phyloP scores from a whole-genome alignment of 768 basidiomycete genomes.

The Polyporus arcularius region DNA sequence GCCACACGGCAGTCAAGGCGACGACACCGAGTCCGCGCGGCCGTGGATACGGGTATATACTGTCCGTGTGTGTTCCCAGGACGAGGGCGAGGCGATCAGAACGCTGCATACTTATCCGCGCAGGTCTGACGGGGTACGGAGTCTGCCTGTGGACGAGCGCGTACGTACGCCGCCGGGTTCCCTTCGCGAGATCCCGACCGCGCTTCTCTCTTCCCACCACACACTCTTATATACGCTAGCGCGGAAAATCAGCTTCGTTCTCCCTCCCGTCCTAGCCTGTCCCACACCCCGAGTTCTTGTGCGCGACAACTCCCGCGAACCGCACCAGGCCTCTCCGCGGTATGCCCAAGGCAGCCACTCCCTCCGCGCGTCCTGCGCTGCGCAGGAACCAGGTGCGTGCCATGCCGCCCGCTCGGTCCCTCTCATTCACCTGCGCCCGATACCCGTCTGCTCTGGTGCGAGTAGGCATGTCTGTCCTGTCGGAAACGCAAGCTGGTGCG shows the following conservation, averaged over 20 bases:
- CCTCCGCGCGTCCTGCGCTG: conserved; percentile 59
- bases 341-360: conserved; percentile 70
- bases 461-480: conserved; percentile 77
- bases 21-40: neutral
- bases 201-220: conserved; percentile 13
- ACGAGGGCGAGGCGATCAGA: no score
- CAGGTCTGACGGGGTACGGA: neutral
- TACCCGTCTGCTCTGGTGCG: neutral
- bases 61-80: neutral
- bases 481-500: conserved; percentile 82
- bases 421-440: conserved; percentile 3
- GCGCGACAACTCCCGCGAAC: neutral
- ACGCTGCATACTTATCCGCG: no score
- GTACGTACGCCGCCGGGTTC: conserved; percentile 9
- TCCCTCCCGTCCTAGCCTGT: neutral
- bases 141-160: neutral
- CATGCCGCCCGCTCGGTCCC: conserved; percentile 10
- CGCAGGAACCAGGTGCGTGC: conserved; percentile 71
- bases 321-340: neutral
- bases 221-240: conserved; percentile 13
- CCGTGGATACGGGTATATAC: neutral
- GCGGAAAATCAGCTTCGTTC: conserved; percentile 3
- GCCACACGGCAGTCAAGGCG: neutral
- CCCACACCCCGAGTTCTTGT: neutral
- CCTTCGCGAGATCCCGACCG: conserved; percentile 15